Evolutionary conservation across 371 early-diverging fungal species (phyloP), one percentile per base, ranked within the genome.

Genomic region (Mucor velutinosus): DNA sequence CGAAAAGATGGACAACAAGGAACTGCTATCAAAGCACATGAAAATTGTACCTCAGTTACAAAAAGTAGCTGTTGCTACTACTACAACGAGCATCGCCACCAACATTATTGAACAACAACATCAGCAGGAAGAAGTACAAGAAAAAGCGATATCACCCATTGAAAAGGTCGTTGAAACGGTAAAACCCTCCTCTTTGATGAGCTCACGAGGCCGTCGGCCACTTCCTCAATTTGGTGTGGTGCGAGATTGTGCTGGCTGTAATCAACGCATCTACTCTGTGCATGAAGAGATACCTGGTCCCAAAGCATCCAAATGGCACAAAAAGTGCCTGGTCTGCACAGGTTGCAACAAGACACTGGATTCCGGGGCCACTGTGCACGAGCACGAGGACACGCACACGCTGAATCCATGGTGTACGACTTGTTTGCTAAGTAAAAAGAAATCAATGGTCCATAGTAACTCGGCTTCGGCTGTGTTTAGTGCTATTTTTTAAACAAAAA

Each of bases 221-320:
- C 51, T 82, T 0, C 83, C 83, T 41, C 60, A 71, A 43, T 80
- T 82, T 61, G 83, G 83, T 4, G 47, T 66, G 15, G 57, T 70
- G 14, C 72, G 74, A 56, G 67, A 64, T 15, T 82, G 83, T 45
- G 75, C 83, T 23, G 78, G 80, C 1, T 82, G 83, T 51, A 53
- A 59, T 32, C 67, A 80, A 43, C 73, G 73, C 7, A 78, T 80
- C 7, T 53, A 51, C 6, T 78, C 78, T n/a, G 72, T 83, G 15
- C 75, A 78, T 53, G 83, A 83, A 55, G 83, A 83, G 47, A 75
- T 75, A 51, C 77, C 77, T 37, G 83, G 83, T 1, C 83, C 83
- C 0, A 71, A 73, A 37, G 83, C 83, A 2, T 71, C 79, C 15
- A 71, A 69, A 19, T 83, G 80, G 80, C 83, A 83, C 56, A 70